phyloP scores from a whole-genome alignment of 78 protist genomes.

The Cavenderia fasciculata region DNA sequence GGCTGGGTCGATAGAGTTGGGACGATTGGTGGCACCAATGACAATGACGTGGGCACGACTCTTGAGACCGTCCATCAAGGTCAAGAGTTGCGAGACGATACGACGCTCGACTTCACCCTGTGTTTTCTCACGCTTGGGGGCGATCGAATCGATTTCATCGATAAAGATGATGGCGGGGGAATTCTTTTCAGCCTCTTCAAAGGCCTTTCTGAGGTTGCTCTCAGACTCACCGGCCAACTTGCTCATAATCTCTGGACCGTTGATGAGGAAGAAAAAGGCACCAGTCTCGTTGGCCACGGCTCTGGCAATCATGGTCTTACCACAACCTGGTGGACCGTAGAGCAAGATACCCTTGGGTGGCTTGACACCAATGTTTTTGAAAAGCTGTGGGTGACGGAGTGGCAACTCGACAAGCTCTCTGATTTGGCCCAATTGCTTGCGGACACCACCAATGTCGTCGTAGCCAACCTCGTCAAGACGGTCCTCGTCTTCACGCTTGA shows the following conservation, averaged over 20 bases:
- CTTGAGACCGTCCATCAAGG: constrained; percentile 99
- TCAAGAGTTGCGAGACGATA: constrained; percentile 99
- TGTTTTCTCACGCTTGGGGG: constrained; percentile 99
- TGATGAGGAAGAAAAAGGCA: constrained; percentile 99
- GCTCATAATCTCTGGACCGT: constrained; percentile 99
- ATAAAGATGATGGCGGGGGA: constrained; percentile 99
- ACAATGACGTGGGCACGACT: constrained; percentile 98
- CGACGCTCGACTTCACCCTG: constrained; percentile 99
- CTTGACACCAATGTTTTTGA: constrained; percentile 98
- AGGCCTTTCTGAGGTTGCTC: constrained; percentile 98
- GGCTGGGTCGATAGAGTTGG: constrained; percentile 99
- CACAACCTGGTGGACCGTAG: constrained; percentile 99
- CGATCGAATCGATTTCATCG: constrained; percentile 99
- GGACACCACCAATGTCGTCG: constrained; percentile 99
- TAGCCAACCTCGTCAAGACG: constrained; percentile 94
- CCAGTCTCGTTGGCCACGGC: constrained; percentile 99
- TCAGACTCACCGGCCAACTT: constrained; percentile 99
- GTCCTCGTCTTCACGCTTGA: constrained; percentile 99
- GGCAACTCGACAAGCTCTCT: constrained; percentile 99
- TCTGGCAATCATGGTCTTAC: constrained; percentile 99
- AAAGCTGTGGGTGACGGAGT: constrained; percentile 99
- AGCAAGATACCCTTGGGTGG: constrained; percentile 97
- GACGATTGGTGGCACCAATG: constrained; percentile 99
- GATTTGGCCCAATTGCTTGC: constrained; percentile 99
- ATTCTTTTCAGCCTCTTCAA: constrained; percentile 99